Percentiles rank a stretch among this genome's conserved stretches.
Evolutionary conservation across 2,329 filamentous ascomycete species (phyloP).

Genomic region (Xylogone sp.): DNA sequence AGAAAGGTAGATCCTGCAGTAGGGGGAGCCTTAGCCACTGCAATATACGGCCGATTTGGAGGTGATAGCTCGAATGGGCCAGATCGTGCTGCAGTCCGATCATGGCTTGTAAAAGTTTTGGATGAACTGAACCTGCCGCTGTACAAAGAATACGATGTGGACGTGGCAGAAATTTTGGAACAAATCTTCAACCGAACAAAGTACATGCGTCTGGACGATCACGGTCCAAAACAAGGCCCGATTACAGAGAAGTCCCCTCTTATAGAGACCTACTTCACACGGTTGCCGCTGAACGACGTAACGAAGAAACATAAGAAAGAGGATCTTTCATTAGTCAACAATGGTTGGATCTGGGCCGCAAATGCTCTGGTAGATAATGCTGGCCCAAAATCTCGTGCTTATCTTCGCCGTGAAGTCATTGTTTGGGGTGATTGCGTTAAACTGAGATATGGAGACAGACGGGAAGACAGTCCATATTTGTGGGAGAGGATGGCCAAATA

Average conservation of each 20-base stretch:
- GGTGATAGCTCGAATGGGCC: constrained; percentile 41
- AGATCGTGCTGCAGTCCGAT: constrained; percentile 47
- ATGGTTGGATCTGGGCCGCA: constrained; percentile 98
- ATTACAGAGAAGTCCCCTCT: constrained; percentile 76
- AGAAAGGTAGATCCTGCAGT: constrained; percentile 66
- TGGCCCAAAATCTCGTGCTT: constrained; percentile 84
- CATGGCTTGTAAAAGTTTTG: constrained; percentile 60
- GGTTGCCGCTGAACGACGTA: constrained; percentile 72
- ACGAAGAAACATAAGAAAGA: constrained; percentile 74
- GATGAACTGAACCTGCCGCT: constrained; percentile 83
- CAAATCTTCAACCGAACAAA: constrained; percentile 94
- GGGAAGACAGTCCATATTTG: constrained; percentile 83
- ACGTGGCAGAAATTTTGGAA: constrained; percentile 78
- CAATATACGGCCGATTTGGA: constrained; percentile 66
- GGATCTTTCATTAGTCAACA: constrained; percentile 83
- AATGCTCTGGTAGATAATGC: constrained; percentile 94
- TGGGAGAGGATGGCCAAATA: constrained; percentile 97
- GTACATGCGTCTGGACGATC: constrained; percentile 87
- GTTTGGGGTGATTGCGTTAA: constrained; percentile 99
- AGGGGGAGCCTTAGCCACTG: constrained; percentile 64
- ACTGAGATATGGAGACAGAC: constrained; percentile 77
- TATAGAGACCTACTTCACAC: constrained; percentile 93
- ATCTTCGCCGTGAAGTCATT: constrained; percentile 92
- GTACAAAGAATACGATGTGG: constrained; percentile 88
- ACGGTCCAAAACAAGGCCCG: constrained; percentile 81